Evolutionary conservation across 192 early-diverging fungal species (phyloP), one percentile per base, ranked within the genome.

Genomic region (Backusella morwellensis): DNA sequence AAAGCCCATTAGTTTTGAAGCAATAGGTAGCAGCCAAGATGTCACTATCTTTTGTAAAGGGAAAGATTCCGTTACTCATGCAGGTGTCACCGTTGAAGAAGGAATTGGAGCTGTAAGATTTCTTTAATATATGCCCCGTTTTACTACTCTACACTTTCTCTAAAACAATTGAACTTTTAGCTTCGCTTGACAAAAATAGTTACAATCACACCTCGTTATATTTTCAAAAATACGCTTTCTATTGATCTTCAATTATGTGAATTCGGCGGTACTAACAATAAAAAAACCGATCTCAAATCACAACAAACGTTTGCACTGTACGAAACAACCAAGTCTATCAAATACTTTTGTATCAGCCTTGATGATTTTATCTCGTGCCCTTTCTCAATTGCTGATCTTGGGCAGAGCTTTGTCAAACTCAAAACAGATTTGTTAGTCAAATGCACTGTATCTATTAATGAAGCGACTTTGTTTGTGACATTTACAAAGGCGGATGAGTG

Each of bases 401-500:
- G 95, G 19, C 80, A 83, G 1, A 80, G 87, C 0, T 92, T 85
- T 81, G 77, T 96, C 34, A 93, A 94, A 6, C 40, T 95, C 32
- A 86, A 90, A 54, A 44, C 42, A 4, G 52, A 54, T 8, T 21
- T 21, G 0, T 19, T 54, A 21, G 52, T 54, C 19, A 54, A 23
- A 54, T 54, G 52, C 6, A 91, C 93, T 15, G 79, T 94, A 26
- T 68, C 87, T 4, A 54, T 97, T 26, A 86, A 95, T 40, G 87
- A 90, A 68, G 93, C 95, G 1, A 94, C 93, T 11, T 76, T 97
- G 32, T 95, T 95, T 80, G 86, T 97, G 12, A 82, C 90, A 0
- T 83, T 95, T 75, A 75, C 83, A 32, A 83, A 88, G 63, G 86
- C 83, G n/a, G 84, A 78, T 8, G 81, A 87, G 67, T 97, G 96